phyloP scores from a whole-genome alignment of 2,329 filamentous ascomycete genomes.

The Epichloe aotearoae region DNA sequence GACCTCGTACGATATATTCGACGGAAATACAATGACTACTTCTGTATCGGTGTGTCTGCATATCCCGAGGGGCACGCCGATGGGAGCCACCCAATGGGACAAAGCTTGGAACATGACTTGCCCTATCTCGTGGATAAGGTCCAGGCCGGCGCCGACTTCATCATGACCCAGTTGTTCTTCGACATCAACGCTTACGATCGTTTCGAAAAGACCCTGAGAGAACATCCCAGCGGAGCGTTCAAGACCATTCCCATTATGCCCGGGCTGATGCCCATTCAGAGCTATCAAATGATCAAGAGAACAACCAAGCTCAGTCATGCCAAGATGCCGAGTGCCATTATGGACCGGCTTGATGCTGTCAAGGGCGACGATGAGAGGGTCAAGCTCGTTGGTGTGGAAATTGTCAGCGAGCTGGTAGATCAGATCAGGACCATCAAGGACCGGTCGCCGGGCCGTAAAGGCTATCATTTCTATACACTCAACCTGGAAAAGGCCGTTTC shows the following conservation, averaged over 20 bases:
- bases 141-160: slow-evolving; percentile 84
- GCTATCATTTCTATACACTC: slow-evolving; percentile 95
- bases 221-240: slow-evolving; percentile 75
- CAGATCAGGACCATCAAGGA: slow-evolving; percentile 55
- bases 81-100: slow-evolving; percentile 63
- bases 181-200: slow-evolving; percentile 69
- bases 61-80: slow-evolving; percentile 95
- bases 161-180: slow-evolving; percentile 98
- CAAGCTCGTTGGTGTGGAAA: slow-evolving; percentile 67
- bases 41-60: slow-evolving; percentile 86
- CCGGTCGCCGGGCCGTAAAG: slow-evolving; percentile 47
- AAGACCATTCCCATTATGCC: slow-evolving; percentile 82
- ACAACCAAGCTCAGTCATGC: slow-evolving; percentile 93
- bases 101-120: slow-evolving; percentile 65
- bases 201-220: slow-evolving; percentile 65
- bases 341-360: slow-evolving; percentile 57
- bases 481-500: slow-evolving; percentile 94
- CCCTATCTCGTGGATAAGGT: slow-evolving; percentile 86
- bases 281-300: slow-evolving; percentile 86
- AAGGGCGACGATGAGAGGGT: slow-evolving; percentile 71
- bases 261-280: slow-evolving; percentile 94
- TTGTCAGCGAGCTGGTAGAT: slow-evolving; percentile 73
- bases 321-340: slow-evolving; percentile 57
- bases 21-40: slow-evolving; percentile 79
- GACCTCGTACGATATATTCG: slow-evolving; percentile 86